Percentiles rank a stretch among this genome's conserved stretches.
Evolutionary conservation across 2,329 filamentous ascomycete genomes (phyloP).

Genomic region (Kalmusia sp.): DNA sequence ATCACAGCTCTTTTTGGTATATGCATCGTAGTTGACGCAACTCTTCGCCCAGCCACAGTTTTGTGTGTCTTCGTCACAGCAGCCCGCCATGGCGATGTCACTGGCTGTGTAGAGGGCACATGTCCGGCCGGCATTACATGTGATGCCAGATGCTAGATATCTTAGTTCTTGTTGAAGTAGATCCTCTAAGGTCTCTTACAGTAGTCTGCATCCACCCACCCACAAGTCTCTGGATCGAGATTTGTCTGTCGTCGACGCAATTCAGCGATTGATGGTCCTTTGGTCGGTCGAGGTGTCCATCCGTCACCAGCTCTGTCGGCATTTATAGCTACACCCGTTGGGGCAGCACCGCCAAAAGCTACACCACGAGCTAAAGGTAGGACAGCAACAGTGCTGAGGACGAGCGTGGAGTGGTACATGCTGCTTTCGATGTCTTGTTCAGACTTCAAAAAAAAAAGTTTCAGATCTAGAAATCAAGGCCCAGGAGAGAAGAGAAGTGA

Average conservation of each 20-base stretch:
- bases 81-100: conserved; percentile 33
- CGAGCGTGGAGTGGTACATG: background rate
- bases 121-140: conserved; percentile 24
- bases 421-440: background rate
- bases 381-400: conserved; percentile 21
- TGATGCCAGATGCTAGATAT: conserved; percentile 18
- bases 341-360: conserved; percentile 28
- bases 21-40: conserved; percentile 32
- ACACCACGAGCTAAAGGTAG: conserved; percentile 24
- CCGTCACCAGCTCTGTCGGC: conserved; percentile 17
- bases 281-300: conserved; percentile 30
- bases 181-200: conserved; percentile 13
- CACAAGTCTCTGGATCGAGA: conserved; percentile 27
- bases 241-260: conserved; percentile 11
- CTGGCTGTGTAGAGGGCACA: conserved; percentile 34
- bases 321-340: conserved; percentile 15
- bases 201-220: conserved; percentile 29
- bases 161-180: background rate
- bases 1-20: conserved; percentile 21
- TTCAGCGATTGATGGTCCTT: conserved; percentile 26
- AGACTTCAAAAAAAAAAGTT: background rate
- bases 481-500: no score
- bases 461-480: background rate
- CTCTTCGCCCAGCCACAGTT: conserved; percentile 32
- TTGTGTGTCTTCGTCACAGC: conserved; percentile 30